Conservation (phyloP, 192 early-diverging fungal species). For the Helicostylum pulchrum region DNA sequence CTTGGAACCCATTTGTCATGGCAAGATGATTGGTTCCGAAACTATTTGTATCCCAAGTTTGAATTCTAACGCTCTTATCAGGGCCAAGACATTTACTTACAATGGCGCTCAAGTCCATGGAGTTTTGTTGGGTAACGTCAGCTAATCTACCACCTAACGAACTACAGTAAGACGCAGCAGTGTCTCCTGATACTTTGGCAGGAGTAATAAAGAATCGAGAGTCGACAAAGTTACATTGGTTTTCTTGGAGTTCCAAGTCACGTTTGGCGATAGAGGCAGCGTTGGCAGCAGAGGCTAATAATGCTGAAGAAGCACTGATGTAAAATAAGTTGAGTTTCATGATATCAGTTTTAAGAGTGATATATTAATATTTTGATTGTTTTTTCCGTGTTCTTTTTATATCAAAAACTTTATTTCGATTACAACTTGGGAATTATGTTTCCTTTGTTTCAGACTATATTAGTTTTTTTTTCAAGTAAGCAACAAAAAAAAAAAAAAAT, state of each 20-base stretch:
- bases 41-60: conserved; percentile 3
- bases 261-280: not conserved
- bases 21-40: not conserved
- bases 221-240: not conserved
- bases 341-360: no score
- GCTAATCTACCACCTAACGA: not conserved
- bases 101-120: not conserved
- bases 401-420: no score
- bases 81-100: conserved; percentile 2
- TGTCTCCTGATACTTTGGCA: no score
- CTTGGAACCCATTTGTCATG: not conserved
- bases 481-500: no score
- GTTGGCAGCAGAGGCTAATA: not conserved
- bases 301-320: not conserved
- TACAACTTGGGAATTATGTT: no score
- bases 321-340: not conserved
- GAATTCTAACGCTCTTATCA: not conserved
- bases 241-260: not conserved
- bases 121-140: not conserved
- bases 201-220: not conserved
- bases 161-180: not conserved
- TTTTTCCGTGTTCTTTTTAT: no score
- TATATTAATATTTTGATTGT: no score
- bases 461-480: not conserved
- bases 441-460: no score